Base-by-base conservation (phyloP, 208 protist genomes). In the Trypanosoma brucei region DNA sequence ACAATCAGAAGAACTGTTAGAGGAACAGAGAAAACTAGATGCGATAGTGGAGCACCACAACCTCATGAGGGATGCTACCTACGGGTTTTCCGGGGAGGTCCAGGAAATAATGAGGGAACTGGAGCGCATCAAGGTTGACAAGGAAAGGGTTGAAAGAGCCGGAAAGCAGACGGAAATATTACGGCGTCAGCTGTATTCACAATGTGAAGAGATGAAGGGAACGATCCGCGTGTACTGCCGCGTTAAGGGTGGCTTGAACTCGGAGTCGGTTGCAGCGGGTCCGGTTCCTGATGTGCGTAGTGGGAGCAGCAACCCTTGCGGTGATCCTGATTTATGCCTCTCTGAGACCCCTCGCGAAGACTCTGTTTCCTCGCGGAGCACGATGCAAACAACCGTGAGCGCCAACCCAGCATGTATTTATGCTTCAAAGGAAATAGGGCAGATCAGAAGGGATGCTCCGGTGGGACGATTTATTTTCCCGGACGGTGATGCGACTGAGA, bases 141-240 rank as follows among this genome's bases (percentile, higher is more conserved):
- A 68, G 46, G 59, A 70, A 11, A 51, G 62, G 14, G 44, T 65
- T 13, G 69, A 73, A 14, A 55, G 76, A 30, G 58, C 53, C 51
- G 66, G 76, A 39, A 84, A 83, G 79, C 61, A 84, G 69, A 61
- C 40, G 9, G 86, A 95, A 75, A 37, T 95, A 57, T n/a, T 66
- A 2, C 85, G 89, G 35, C 78, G 89, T 8, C 80, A 78, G 64
- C 72, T 92, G 35, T 89, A 82, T 69, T 78, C 83, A 8, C 70
- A 73, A 13, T 90, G 79, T 60, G 89, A 95, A 68, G 88, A 92
- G 70, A 52, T 96, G 34, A 93, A 93, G 49, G 92, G 92, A 9
- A 84, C 87, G 3, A 96, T 96, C 68, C 83, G 92, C 14, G 92
- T 96, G 38, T 95, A 91, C 74, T 95, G 92, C 59, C 86, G 92